Evolutionary conservation across 1,284 basidiomycete genomes (phyloP).

Genomic region (Chondrostereum purpureum): DNA sequence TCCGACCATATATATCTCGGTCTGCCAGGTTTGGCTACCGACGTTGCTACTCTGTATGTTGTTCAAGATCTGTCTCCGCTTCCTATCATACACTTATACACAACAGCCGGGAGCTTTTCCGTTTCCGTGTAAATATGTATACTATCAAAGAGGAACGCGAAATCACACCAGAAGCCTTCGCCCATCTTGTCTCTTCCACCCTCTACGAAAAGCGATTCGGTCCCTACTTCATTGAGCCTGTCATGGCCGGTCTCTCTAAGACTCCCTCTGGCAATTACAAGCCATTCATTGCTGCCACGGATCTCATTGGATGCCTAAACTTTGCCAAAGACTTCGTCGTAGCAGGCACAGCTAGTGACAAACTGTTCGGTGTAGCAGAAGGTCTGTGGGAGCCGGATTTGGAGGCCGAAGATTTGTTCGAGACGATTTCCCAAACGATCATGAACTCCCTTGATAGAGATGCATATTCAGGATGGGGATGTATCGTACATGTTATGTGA

Average conservation of each 20-base stretch:
- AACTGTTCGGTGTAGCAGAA: slow-evolving; percentile 96
- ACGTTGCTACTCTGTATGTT: slow-evolving; percentile 88
- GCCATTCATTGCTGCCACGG: slow-evolving; percentile 95
- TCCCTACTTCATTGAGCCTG: slow-evolving; percentile 96
- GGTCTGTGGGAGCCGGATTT: slow-evolving; percentile 98
- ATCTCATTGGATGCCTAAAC: slow-evolving; percentile 95
- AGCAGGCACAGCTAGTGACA: slow-evolving; percentile 87
- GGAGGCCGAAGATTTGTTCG: slow-evolving; percentile 95
- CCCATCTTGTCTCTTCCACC: slow-evolving; percentile 94
- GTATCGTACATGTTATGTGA: slow-evolving; percentile 92
- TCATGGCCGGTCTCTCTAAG: slow-evolving; percentile 85
- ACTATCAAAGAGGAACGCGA: slow-evolving; percentile 99
- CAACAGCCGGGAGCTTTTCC: slow-evolving; percentile 78
- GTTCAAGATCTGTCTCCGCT: slow-evolving; percentile 26
- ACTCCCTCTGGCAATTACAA: slow-evolving; percentile 70
- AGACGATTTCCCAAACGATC: slow-evolving; percentile 96
- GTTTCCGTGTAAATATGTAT: slow-evolving; percentile 98
- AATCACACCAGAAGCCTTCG: slow-evolving; percentile 95
- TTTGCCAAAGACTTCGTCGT: slow-evolving; percentile 97
- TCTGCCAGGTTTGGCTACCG: slow-evolving; percentile 88
- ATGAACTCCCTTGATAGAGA: slow-evolving; percentile 95
- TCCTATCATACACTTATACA: slow-evolving; percentile 10
- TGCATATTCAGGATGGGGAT: slow-evolving; percentile 96
- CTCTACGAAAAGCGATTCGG: slow-evolving; percentile 96
- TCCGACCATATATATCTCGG: slow-evolving; percentile 93